phyloP scores from a whole-genome alignment of 1,284 basidiomycete species.

The Rhodotorula sp. region DNA sequence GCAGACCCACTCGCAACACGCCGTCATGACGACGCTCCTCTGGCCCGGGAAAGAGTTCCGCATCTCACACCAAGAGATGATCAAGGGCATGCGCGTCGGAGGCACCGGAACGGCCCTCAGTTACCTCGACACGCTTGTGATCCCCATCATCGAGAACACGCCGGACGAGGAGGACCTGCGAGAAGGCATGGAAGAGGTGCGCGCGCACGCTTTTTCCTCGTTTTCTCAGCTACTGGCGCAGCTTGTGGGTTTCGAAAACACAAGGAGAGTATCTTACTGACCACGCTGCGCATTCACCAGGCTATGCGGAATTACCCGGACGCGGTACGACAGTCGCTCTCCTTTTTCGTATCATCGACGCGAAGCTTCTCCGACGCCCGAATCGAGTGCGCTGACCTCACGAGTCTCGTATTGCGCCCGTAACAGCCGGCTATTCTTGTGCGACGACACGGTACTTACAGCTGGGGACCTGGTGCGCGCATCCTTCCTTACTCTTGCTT shows the following conservation, averaged over 20 bases:
- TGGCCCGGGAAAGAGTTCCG: slow-evolving; percentile 67
- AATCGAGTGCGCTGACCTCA: too few species aligned
- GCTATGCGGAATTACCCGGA: slow-evolving; percentile 75
- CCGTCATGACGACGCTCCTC: slow-evolving; percentile 74
- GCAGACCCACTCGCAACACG: slow-evolving; percentile 67
- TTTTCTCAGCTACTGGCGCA: too few species aligned
- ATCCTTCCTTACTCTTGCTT: neutral
- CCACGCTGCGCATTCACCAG: too few species aligned
- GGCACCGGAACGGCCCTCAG: slow-evolving; percentile 69
- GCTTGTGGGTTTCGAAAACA: neutral
- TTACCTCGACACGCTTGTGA: slow-evolving; percentile 76
- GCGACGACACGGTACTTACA: slow-evolving; percentile 63
- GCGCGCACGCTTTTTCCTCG: neutral
- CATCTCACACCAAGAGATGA: slow-evolving; percentile 78
- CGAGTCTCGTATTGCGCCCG: too few species aligned
- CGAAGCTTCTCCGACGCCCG: too few species aligned
- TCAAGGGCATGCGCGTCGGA: slow-evolving; percentile 76
- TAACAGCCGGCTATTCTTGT: slow-evolving; percentile 66
- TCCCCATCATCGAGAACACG: slow-evolving; percentile 85
- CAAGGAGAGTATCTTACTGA: neutral
- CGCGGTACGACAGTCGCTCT: slow-evolving; percentile 50
- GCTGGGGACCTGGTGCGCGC: slow-evolving; percentile 34
- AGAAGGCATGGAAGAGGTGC: slow-evolving; percentile 68
- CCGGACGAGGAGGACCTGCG: slow-evolving; percentile 81
- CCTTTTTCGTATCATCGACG: too few species aligned